Percentiles rank a stretch among this genome's conserved stretches.
Evolutionary conservation across 2,329 filamentous ascomycete genomes (phyloP).

Genomic region (Diaporthe humulicola): DNA sequence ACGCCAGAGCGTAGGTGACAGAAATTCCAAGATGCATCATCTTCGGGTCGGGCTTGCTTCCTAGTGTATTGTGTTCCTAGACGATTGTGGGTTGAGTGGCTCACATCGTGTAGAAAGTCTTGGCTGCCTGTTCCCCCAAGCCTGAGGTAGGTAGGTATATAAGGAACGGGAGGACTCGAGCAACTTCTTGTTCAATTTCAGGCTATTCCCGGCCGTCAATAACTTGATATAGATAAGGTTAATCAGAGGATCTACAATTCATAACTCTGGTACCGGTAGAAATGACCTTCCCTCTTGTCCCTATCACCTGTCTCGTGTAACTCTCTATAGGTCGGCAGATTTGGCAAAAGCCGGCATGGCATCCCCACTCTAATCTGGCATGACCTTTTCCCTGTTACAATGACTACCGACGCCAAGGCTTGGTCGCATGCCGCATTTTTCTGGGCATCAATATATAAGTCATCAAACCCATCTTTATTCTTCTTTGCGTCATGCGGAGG

Average conservation of each 20-base stretch:
- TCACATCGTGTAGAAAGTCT: not conserved
- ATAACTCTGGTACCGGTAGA: not conserved
- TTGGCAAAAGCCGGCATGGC: constrained; percentile 16
- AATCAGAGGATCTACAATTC: constrained; percentile 7
- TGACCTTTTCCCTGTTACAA: not conserved
- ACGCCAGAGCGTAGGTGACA: constrained; percentile 47
- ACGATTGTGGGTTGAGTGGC: not conserved
- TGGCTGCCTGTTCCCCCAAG: constrained; percentile 5
- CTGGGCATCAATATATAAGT: constrained; percentile 8
- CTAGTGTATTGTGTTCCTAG: constrained; percentile 26
- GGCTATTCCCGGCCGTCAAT: constrained; percentile 8
- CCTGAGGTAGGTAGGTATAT: constrained; percentile 14
- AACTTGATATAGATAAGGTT: not conserved
- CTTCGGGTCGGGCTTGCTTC: constrained; percentile 42
- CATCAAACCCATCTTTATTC: not conserved
- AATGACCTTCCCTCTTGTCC: not conserved
- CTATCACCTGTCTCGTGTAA: not conserved
- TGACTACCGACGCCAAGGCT: constrained; percentile 2
- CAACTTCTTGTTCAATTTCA: constrained; percentile 5
- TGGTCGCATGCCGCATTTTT: not conserved
- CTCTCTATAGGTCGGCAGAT: not conserved
- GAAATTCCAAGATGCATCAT: constrained; percentile 49
- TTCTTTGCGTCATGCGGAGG: not conserved
- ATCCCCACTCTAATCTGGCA: not conserved
- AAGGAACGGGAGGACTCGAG: not conserved